Evolutionary conservation across 2,329 filamentous ascomycete species (phyloP), one percentile per base, ranked within the genome.

Genomic region (Sporothrix variecibatus): DNA sequence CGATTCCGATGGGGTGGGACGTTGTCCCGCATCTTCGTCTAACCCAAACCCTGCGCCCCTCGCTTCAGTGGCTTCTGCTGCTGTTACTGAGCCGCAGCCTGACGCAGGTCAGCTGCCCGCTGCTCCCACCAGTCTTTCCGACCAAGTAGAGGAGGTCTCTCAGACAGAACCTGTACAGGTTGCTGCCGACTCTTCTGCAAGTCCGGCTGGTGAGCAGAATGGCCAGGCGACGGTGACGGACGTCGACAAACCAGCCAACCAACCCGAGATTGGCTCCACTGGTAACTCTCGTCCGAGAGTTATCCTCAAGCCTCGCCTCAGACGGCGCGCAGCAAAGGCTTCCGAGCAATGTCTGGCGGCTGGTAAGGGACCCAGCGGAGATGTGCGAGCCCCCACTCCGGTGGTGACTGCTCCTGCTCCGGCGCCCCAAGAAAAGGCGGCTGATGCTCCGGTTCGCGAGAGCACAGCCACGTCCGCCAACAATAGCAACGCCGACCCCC

Each of bases 201-300:
- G 43, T 68, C 64, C 43, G 23, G 20, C 64, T 68, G 40, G 43
- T 28, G 23, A 53, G 43, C 65, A 51, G 43, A 69, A 69, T 8
- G 28, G 65, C 43, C 51, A 69, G 28, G 46, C 7, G 9, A 51
- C 8, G 65, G 43, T 26, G 17, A 34, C 17, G 28, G 65, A 69
- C 65, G 26, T n/a, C 23, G 65, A 69, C 65, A 69, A 28, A 26
- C 43, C 65, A n/a, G 43, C 43, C 65, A 34, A 28, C 34, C 11
- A 43, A 65, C 34, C 38, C 43, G 28, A 69, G 65, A 51, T 34
- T 15, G 40, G 8, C 40, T 15, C 40, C 8, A 12, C 40, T 43
- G 40, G 40, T 43, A 15, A 43, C 12, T 43, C 40, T 43, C 40
- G 40, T 9, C 6, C 6, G 8, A 11, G 40, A 43, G 12, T 43